Conservation (phyloP, 192 early-diverging fungal species). For the Coemansia sp. region DNA sequence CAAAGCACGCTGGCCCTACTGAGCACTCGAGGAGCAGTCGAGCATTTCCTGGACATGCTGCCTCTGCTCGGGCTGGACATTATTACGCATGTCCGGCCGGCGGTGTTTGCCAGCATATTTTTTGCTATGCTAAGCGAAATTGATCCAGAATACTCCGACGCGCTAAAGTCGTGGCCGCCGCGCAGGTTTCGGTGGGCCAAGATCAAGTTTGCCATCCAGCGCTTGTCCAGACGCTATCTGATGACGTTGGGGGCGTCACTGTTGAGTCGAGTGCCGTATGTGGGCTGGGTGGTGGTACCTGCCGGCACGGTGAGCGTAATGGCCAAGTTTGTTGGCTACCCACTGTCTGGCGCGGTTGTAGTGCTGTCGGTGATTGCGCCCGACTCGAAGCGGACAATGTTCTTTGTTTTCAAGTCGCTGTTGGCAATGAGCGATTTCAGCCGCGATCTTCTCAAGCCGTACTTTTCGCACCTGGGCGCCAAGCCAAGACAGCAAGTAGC, state of each 20-base stretch:
- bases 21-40: constrained; percentile 29
- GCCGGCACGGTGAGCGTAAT: constrained; percentile 32
- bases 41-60: constrained; percentile 35
- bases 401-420: constrained; percentile 48
- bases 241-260: constrained; percentile 36
- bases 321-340: constrained; percentile 44
- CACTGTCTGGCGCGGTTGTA: constrained; percentile 19
- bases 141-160: constrained; percentile 33
- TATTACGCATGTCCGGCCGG: constrained; percentile 24
- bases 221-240: constrained; percentile 29
- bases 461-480: constrained; percentile 35
- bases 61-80: constrained; percentile 43
- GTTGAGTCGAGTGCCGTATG: constrained; percentile 20
- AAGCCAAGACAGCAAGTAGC: constrained; percentile 39
- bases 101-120: constrained; percentile 31
- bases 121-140: constrained; percentile 38
- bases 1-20: constrained; percentile 32
- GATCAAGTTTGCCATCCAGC: constrained; percentile 31
- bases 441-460: constrained; percentile 40
- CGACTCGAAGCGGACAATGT: constrained; percentile 16
- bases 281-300: constrained; percentile 45
- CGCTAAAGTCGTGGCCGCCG: constrained; percentile 29
- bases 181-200: constrained; percentile 35
- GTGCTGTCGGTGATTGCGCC: constrained; percentile 21
- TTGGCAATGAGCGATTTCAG: constrained; percentile 46